Conservation (phyloP, 495 filamentous ascomycete species). For the Lepraria neglecta region DNA sequence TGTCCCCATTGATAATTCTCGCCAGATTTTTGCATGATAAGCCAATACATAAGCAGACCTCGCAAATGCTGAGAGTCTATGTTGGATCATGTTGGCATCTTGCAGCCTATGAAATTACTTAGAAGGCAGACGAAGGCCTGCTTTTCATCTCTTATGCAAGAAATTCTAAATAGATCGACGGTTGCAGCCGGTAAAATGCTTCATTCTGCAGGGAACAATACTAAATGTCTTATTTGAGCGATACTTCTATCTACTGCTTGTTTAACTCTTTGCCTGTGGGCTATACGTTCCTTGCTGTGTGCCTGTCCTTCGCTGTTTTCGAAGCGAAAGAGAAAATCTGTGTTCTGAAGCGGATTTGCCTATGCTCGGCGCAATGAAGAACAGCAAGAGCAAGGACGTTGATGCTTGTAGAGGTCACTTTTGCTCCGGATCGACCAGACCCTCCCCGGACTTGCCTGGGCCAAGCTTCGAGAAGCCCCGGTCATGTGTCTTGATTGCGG, state of each 20-base stretch:
- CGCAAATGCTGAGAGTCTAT: too few species aligned
- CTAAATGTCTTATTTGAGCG: background rate
- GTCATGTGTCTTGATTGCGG: conserved; percentile 1
- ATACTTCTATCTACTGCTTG: background rate
- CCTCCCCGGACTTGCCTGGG: conserved; percentile 9
- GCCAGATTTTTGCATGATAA: too few species aligned
- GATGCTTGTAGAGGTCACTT: background rate
- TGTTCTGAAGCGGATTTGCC: background rate
- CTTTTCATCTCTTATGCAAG: too few species aligned
- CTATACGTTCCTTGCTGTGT: background rate
- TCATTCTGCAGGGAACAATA: too few species aligned
- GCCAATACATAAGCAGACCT: too few species aligned
- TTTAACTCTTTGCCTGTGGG: background rate
- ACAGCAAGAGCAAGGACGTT: background rate
- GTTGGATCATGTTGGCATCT: too few species aligned
- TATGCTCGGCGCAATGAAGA: conserved; percentile 1
- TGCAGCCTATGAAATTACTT: too few species aligned
- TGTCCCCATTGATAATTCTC: too few species aligned
- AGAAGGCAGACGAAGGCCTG: too few species aligned
- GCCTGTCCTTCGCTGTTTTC: background rate
- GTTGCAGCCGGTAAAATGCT: too few species aligned
- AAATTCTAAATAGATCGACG: too few species aligned
- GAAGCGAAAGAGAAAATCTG: background rate
- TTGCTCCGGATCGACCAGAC: conserved; percentile 1
- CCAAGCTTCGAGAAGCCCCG: background rate